Conservation (phyloP, 1,139 yeast genomes). For the Yamadazyma siamensis region DNA sequence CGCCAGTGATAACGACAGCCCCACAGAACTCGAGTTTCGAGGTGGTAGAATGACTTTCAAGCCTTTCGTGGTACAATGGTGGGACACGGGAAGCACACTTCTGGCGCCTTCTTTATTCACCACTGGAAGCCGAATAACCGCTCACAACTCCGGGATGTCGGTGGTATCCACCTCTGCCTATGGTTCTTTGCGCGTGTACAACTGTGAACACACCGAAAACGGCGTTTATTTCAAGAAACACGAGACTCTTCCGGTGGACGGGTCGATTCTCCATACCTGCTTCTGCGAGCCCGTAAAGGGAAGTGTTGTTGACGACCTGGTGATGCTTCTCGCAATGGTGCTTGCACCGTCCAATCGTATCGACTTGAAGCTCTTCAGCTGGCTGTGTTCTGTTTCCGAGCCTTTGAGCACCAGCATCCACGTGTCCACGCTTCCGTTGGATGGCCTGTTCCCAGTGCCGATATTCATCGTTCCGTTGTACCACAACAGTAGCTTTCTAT, state of each 20-base stretch:
- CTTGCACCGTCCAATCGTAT: slow-evolving; percentile 37
- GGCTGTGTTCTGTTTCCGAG: slow-evolving; percentile 39
- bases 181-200: slow-evolving; percentile 36
- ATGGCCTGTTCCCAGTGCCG: slow-evolving; percentile 38
- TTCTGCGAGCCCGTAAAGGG: slow-evolving; percentile 35
- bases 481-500: slow-evolving; percentile 30
- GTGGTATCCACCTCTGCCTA: slow-evolving; percentile 38
- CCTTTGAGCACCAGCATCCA: slow-evolving; percentile 19
- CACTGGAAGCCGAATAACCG: slow-evolving; percentile 31
- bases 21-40: slow-evolving; percentile 6
- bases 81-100: slow-evolving; percentile 30
- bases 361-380: slow-evolving; percentile 36
- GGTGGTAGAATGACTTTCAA: slow-evolving; percentile 20
- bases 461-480: slow-evolving; percentile 36
- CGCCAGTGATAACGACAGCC: slow-evolving; percentile 22
- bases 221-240: slow-evolving; percentile 40
- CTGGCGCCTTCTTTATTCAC: slow-evolving; percentile 24
- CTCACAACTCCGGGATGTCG: slow-evolving; percentile 38
- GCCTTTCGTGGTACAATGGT: slow-evolving; percentile 53
- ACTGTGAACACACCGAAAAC: slow-evolving; percentile 29
- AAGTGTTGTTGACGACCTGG: slow-evolving; percentile 24
- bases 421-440: slow-evolving; percentile 30
- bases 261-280: slow-evolving; percentile 40
- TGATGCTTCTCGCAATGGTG: slow-evolving; percentile 33
- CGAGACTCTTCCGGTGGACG: slow-evolving; percentile 40